Base-by-base conservation (phyloP, 2,329 filamentous ascomycete genomes). In the Nothopassalora personata region DNA sequence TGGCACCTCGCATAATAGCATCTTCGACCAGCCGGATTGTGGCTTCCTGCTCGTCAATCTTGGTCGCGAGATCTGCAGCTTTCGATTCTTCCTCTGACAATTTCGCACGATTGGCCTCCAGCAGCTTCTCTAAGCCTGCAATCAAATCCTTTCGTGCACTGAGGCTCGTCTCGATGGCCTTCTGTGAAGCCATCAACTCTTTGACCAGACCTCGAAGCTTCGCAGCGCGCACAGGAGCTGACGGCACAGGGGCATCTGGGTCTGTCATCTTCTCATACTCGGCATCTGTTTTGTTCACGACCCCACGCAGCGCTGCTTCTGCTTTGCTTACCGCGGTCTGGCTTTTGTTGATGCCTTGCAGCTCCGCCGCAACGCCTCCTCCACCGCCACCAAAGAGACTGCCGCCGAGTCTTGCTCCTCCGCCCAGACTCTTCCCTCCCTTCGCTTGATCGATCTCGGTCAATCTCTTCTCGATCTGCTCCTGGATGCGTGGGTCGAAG, bases 1-100 rank as follows among this genome's bases (percentile, higher is more conserved):
- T 85, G 23, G 96, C 81, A 8, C 90, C 90, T 54, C 88, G 85
- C 83, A 99, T 91, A 66, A 99, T 97, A 52, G 85, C 87, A 65
- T 93, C 85, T 74, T 99, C 94, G 7, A 99, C 91, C 51, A 94
- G 88, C 54, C 87, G 86, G 74, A 95, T 96, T 76, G 90, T 92
- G 18, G 81, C 78, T 67, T 97, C 92, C 15, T 91, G 90, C 57
- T 86, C 85, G 2, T 78, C 75, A 66, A 88, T 90, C 57, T 87
- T 86, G n/a, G 78, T 79, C 3, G 80, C 76, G 19, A 97, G 75
- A 15, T 88, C 82, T 6, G 80, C 72, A n/a, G 86, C 78, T 36
- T 87, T 81, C 4, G 80, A 75, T 67, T 91, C 85, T 59, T 99
- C 93, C 15, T 81, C 80, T 1, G 82, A 80, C 4, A 97, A 77